These are phyloP conservation scores for Pyrenophora tritici-repentis DNA, from an alignment of 2,329 filamentous ascomycete species.

Conservation along the genomic window DNA sequence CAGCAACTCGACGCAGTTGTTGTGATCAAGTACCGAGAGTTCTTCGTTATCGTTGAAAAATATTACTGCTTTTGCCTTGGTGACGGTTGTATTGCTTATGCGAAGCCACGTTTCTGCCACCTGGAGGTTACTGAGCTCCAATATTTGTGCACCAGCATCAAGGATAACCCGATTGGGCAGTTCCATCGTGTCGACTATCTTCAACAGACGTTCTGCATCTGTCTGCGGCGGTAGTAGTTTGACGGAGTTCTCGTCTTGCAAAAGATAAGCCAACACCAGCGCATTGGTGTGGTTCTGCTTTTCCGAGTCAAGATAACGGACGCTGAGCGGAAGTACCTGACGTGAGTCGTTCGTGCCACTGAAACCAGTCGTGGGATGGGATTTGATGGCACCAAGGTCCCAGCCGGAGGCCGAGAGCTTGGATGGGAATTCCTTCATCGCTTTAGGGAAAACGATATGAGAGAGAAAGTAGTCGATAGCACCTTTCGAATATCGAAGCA, in stretches of 20 bases:
- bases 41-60: conserved; percentile 64
- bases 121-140: conserved; percentile 58
- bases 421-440: conserved; percentile 64
- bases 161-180: conserved; percentile 62
- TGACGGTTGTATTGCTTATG: conserved; percentile 44
- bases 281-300: conserved; percentile 68
- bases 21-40: conserved; percentile 57
- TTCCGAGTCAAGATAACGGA: conserved; percentile 60
- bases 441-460: conserved; percentile 62
- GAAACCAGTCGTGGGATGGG: conserved; percentile 64
- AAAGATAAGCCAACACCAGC: conserved; percentile 62
- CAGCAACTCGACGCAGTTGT: conserved; percentile 54
- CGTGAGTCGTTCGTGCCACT: conserved; percentile 70
- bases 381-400: conserved; percentile 61
- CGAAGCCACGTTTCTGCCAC: conserved; percentile 58
- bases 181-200: conserved; percentile 46
- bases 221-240: conserved; percentile 22
- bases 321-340: conserved; percentile 59
- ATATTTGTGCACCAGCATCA: conserved; percentile 71
- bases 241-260: conserved; percentile 50
- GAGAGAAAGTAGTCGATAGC: conserved; percentile 63
- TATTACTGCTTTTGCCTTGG: conserved; percentile 47
- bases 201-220: conserved; percentile 53
- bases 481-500: conserved; percentile 47
- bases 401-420: conserved; percentile 70